Evolutionary conservation across 2,329 filamentous ascomycete genomes (phyloP), one percentile per base, ranked within the genome.

Genomic region (Pseudogymnoascus sp.): DNA sequence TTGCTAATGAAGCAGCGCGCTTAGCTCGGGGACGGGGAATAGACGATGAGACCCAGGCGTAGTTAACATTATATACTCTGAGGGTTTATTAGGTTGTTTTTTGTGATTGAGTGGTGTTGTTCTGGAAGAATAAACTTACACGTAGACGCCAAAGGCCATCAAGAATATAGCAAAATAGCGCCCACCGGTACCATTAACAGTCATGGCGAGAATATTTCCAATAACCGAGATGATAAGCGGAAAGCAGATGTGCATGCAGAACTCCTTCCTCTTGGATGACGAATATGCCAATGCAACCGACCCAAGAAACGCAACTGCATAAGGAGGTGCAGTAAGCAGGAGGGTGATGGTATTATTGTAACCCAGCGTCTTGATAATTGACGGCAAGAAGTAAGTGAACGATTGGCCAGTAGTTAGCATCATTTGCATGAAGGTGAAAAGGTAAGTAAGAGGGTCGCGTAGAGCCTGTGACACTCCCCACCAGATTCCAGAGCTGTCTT

Each of bases 241-340:
- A 58, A 58, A 40, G 12, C 59, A 62, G 21, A 65, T 65, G 31
- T 64, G 62, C 31, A 61, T 64, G 6, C 63, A 63, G 14, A 58
- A 41, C 38, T 64, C 62, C 12, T 65, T 61, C 23, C 66, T 66
- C 70, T 31, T 69, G 69, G 23, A 69, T 65, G 37, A 61, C 58
- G 49, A 74, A 45, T 45, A 45, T 12, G 41, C 41, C 6, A 45
- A 23, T 8, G 21, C 41, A 45, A 45, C 63, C 2, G 68, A 64
- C 2, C 65, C 64, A 7, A 69, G 58, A 16, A 64, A 68, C n/a
- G 71, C 68, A 49, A 76, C 65, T 8, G 73, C 65, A 63, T 74
- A 76, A 1, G 73, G 73, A 14, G 72, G 72, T 6, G 68, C 67
- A n/a, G 70, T 69, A n/a, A 72, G 67, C 1, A 71, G 65, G 7